Conservation (phyloP, 2,329 filamentous ascomycete genomes). For the Trichoderma koningii region DNA sequence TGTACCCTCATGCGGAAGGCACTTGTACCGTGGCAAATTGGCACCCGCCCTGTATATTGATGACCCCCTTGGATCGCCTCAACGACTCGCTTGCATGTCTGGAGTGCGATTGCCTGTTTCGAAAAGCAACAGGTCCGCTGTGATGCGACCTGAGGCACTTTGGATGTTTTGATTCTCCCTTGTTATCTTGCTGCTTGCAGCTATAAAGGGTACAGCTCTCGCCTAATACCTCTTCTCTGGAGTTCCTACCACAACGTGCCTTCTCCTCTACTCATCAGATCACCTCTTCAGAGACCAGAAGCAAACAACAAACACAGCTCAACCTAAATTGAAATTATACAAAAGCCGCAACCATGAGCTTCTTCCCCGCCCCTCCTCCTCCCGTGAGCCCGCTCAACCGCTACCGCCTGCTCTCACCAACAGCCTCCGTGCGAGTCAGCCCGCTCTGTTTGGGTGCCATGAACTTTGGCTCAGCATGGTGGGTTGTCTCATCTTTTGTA, state of each 20-base stretch:
- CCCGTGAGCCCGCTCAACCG: constrained; percentile 63
- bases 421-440: constrained; percentile 66
- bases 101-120: constrained; percentile 12
- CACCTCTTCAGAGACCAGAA: background rate
- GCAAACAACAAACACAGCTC: background rate
- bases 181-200: background rate
- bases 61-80: background rate
- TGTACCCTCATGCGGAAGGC: no score
- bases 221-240: background rate
- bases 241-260: background rate
- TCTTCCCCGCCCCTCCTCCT: constrained; percentile 38
- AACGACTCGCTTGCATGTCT: background rate
- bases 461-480: constrained; percentile 63
- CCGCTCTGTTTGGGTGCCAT: constrained; percentile 66
- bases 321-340: background rate
- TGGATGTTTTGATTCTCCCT: no score
- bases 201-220: constrained; percentile 17
- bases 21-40: background rate
- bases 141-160: constrained; percentile 8
- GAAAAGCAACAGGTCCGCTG: background rate
- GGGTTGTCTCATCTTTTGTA: constrained; percentile 18
- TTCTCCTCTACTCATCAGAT: background rate
- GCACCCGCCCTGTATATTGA: background rate
- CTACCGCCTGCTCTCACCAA: constrained; percentile 67
- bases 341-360: background rate